phyloP scores from a whole-genome alignment of 1,139 yeast species.

The Geotrichum bryndzae region DNA sequence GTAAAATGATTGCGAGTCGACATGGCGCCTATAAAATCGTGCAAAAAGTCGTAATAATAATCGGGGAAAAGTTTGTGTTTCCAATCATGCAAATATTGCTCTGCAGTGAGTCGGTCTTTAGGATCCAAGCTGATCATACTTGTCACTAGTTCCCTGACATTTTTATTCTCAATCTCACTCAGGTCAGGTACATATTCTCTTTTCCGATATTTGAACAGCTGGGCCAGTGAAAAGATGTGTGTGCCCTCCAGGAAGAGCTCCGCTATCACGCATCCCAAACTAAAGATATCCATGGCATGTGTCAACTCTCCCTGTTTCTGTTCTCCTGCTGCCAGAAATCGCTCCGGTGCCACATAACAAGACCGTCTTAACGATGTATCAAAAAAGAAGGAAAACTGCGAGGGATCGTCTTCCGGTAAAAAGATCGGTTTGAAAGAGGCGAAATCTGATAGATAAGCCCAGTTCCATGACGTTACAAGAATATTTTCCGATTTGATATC shows the following conservation, averaged over 20 bases:
- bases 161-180: constrained; percentile 46
- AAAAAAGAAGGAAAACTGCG: constrained; percentile 86
- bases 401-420: constrained; percentile 90
- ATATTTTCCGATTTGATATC: constrained; percentile 89
- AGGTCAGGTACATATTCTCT: constrained; percentile 62
- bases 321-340: constrained; percentile 48
- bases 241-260: constrained; percentile 84
- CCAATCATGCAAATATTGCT: constrained; percentile 47
- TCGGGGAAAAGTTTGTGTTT: constrained; percentile 55
- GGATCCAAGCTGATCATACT: constrained; percentile 66
- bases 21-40: constrained; percentile 54
- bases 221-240: constrained; percentile 80
- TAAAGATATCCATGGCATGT: constrained; percentile 77
- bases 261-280: constrained; percentile 86
- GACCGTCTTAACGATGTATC: constrained; percentile 82
- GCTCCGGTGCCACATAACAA: constrained; percentile 92
- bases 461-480: constrained; percentile 81
- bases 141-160: constrained; percentile 49
- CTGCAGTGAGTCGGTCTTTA: constrained; percentile 49
- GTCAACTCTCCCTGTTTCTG: constrained; percentile 44
- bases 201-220: constrained; percentile 72
- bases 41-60: constrained; percentile 63
- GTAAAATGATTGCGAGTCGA: constrained; percentile 26
- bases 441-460: constrained; percentile 79
- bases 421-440: constrained; percentile 78